A percentile compares a stretch with the other conserved stretches of the same genome.
Conservation (phyloP, 345 rosid species). For the Kernera saxatilis region DNA sequence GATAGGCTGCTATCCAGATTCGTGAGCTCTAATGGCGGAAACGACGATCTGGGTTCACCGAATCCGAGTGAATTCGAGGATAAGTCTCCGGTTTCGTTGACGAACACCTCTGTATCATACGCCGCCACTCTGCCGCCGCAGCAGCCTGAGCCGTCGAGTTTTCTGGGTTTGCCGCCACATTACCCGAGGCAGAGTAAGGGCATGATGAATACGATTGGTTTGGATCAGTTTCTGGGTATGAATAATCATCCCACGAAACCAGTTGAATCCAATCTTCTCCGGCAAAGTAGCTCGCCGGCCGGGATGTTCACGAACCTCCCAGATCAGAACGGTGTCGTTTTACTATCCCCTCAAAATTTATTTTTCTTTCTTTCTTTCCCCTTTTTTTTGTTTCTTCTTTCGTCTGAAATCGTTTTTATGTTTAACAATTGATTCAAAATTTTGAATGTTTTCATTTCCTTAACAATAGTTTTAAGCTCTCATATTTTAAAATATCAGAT, state of each 20-base stretch:
- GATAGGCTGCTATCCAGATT: slow-evolving; percentile 43
- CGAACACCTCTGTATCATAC: slow-evolving; percentile 30
- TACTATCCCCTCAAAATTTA: not conserved
- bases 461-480: not conserved
- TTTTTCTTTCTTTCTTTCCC: not conserved
- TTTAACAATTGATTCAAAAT: not conserved
- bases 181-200: slow-evolving; percentile 60
- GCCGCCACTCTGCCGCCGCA: slow-evolving; percentile 20
- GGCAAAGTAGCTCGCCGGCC: slow-evolving; percentile 83
- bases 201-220: slow-evolving; percentile 36
- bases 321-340: slow-evolving; percentile 64
- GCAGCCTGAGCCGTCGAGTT: slow-evolving; percentile 35
- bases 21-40: slow-evolving; percentile 31
- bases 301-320: slow-evolving; percentile 60
- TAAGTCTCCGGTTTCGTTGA: slow-evolving; percentile 28
- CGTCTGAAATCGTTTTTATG: not conserved
- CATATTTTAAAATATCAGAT: too few relatives aligned
- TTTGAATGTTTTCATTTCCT: not conserved
- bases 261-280: slow-evolving; percentile 42
- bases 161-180: slow-evolving; percentile 69
- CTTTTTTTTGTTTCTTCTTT: too few relatives aligned
- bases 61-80: slow-evolving; percentile 24
- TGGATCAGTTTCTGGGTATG: slow-evolving; percentile 49
- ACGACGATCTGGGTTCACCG: slow-evolving; percentile 19
- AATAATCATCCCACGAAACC: slow-evolving; percentile 39